Evolutionary conservation across 1,284 basidiomycete genomes (phyloP).

Genomic region (Neonothopanus nambi): DNA sequence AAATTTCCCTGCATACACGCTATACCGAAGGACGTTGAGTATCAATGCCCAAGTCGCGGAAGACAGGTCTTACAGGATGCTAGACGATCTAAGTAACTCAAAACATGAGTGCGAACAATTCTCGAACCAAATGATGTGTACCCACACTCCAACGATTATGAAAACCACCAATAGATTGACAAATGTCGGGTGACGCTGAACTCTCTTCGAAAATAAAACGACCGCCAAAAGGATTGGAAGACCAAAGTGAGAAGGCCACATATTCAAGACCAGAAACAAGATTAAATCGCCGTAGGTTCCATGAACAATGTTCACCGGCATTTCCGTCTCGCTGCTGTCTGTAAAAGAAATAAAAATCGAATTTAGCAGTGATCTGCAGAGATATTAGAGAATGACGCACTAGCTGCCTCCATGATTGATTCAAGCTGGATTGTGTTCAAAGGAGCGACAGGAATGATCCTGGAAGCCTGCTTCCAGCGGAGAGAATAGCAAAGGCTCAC

Average conservation of each 20-base stretch:
- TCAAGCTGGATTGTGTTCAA: conserved; percentile 1
- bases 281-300: conserved; percentile 41
- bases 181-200: conserved; percentile 49
- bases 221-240: conserved; percentile 44
- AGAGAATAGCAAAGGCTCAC: conserved; percentile 8
- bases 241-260: conserved; percentile 49
- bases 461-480: conserved; percentile 14
- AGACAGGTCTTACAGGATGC: conserved; percentile 30
- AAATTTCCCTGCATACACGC: conserved; percentile 40
- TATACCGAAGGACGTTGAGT: conserved; percentile 19
- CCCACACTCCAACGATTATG: conserved; percentile 42
- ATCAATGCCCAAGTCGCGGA: conserved; percentile 6
- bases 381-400: background rate
- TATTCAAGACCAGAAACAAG: conserved; percentile 45
- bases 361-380: background rate
- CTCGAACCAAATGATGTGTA: conserved; percentile 14
- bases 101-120: background rate
- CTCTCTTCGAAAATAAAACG: conserved; percentile 38
- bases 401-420: too few relatives aligned
- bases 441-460: conserved; percentile 8
- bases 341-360: background rate
- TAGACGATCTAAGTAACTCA: conserved; percentile 31
- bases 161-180: conserved; percentile 45
- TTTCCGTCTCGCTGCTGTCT: background rate
- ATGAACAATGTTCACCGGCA: conserved; percentile 38